Base-by-base conservation (phyloP, 768 basidiomycete genomes). In the Hygrocybe coccinea region DNA sequence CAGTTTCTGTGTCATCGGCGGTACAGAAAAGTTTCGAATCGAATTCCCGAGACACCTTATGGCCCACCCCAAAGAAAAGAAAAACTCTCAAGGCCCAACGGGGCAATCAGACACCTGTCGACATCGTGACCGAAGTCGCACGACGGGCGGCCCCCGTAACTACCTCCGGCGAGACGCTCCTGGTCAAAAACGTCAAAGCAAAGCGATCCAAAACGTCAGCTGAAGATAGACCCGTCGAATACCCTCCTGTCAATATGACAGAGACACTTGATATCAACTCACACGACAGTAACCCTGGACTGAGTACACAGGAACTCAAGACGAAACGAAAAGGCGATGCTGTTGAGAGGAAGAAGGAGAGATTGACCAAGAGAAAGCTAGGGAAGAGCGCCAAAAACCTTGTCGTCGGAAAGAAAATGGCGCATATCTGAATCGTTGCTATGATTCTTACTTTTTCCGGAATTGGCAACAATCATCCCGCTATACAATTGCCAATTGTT, bases 331-430 rank as follows among this genome's bases (percentile, higher is more conserved):
- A 29, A 29, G 29, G 29, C 29, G 8, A 8, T 29, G 29, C 29
- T 29, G 29, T 29, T 29, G 29, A 29, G 29, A 29, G 73, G 72
- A 76, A 45, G 17, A 67, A 49, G 53, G 35, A 11, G 39, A 70
- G 73, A 50, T 45, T 74, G 17, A 60, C 68, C 9, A 70, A 71
- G 55, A 56, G 65, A 50, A 73, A 71, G 58, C 70, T 70, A 9
- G 69, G 71, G 25, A 81, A 78, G 67, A 81, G 78, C 55, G 78
- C 77, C 36, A 87, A 87, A 73, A 72, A 75, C 56, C 69, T 66
- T 41, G 58, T 85, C 52, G 66, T 84, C 36, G 84, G 84, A 36
- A 84, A 75, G 64, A 83, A 79, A 66, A 73, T 65, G 49, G 71
- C 67, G 12, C 48, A 25, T 4, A 12, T 5, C 2, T 46, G 24